Conservation (phyloP, 2,329 filamentous ascomycete species). For the Hymenoscyphus repandus region DNA sequence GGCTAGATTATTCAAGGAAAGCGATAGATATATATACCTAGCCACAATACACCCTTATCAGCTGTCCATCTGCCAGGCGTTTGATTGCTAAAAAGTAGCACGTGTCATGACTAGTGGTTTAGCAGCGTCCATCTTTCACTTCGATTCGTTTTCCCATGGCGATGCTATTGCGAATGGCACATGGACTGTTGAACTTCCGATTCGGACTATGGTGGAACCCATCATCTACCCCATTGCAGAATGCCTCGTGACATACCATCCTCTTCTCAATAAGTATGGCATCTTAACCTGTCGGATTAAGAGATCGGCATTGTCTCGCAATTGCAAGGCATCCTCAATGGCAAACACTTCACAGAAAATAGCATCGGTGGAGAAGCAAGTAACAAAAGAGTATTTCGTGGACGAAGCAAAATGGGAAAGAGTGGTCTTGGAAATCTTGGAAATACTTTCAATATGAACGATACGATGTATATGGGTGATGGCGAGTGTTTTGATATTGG, state of each 20-base stretch:
- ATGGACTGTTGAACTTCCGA: background rate
- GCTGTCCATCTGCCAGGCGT: too few relatives aligned
- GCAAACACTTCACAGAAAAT: background rate
- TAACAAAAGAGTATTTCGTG: background rate
- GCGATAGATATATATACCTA: background rate
- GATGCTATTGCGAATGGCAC: background rate
- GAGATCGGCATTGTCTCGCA: background rate
- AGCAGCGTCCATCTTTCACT: constrained; percentile 3
- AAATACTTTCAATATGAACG: constrained; percentile 1
- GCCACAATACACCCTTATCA: background rate
- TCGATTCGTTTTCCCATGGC: constrained; percentile 1
- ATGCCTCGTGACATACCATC: constrained; percentile 1
- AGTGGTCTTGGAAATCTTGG: background rate
- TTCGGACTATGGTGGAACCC: constrained; percentile 3
- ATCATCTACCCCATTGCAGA: constrained; percentile 1
- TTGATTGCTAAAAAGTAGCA: too few relatives aligned
- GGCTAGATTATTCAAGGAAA: background rate
- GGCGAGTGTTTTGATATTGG: background rate
- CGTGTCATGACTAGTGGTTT: too few relatives aligned
- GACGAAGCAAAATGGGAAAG: background rate
- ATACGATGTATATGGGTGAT: background rate
- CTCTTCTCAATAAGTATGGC: background rate
- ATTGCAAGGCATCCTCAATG: background rate
- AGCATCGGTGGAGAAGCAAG: background rate
- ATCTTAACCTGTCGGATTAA: background rate